These are phyloP conservation scores for Aspergillus thermomutatus DNA, from an alignment of 2,329 filamentous ascomycete species.

Conservation along the genomic window DNA sequence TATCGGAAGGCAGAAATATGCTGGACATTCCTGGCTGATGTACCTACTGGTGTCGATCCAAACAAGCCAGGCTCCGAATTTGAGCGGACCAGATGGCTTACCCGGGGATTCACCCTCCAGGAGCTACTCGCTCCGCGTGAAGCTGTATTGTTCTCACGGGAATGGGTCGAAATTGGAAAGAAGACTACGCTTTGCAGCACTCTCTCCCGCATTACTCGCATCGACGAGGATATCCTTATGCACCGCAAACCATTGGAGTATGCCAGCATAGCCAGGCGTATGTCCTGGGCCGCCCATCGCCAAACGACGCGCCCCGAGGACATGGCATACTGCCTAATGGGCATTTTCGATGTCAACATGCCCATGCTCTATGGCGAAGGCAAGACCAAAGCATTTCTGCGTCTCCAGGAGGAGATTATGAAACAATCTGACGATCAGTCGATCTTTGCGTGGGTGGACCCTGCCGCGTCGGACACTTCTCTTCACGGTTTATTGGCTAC, in stretches of 20 bases:
- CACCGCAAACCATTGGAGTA: no score
- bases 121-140: not conserved
- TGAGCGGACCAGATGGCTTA: not conserved
- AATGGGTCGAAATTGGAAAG: not conserved
- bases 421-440: not conserved
- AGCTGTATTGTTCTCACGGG: not conserved
- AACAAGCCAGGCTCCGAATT: no score
- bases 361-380: not conserved
- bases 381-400: not conserved
- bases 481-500: no score
- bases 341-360: not conserved
- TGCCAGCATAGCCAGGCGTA: no score
- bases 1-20: slow-evolving; percentile 34
- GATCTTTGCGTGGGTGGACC: not conserved
- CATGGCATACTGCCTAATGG: not conserved
- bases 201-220: no score
- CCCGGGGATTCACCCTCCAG: not conserved
- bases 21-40: slow-evolving; percentile 33
- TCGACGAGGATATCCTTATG: no score
- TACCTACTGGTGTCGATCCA: slow-evolving; percentile 9
- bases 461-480: no score
- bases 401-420: not conserved
- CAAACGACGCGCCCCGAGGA: not conserved
- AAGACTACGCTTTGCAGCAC: no score
- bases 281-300: no score